Evolutionary conservation across 2,329 filamentous ascomycete genomes (phyloP), one percentile per base, ranked within the genome.

Genomic region (Colletotrichum melonis): DNA sequence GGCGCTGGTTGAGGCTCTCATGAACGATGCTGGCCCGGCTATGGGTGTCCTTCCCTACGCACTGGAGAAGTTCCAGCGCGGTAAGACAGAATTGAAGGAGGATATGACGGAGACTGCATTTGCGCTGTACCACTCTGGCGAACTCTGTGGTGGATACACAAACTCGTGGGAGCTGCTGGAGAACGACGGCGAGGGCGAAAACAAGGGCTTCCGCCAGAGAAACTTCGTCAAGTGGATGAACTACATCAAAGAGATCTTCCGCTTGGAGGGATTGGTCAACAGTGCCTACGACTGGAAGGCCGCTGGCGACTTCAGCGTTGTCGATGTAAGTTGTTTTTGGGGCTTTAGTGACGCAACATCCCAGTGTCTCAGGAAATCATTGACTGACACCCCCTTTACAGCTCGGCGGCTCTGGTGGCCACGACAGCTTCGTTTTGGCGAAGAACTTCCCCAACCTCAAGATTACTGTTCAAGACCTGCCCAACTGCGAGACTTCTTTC

Each of bases 391-490:
- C 8, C 55, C 2, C 26, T 7, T 3, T 35, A 35, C 32, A 84
- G 83, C 77, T 87, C 26, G 84, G 85, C 9, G 85, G 85, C 24
- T 86, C 84, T 5, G 82, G 78, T 9, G 85, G 85, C 14, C 82
- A 84, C 72, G 82, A 84, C 63, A 77, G 81, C n/a, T 79, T 85
- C 32, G 80, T 82, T 5, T 78, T 87, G 4, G 85, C 85, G 7
- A 78, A 81, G 26, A 78, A 82, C 49, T 85, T 83, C 77, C 82
- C 85, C 4, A 78, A 84, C 42, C 81, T 88, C 54, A 80, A 75
- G 30, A 80, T 87, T 69, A 79, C 81, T 11, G 84, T 88, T 1
- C 84, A 89, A 74, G 86, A 88, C 74, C 80, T 87, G 16, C 78
- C 81, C 11, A 78, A 83, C 32, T 81, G 81, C 4, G 75, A 79